phyloP scores from a whole-genome alignment of 495 filamentous ascomycete genomes.

The Xylaria grammica region DNA sequence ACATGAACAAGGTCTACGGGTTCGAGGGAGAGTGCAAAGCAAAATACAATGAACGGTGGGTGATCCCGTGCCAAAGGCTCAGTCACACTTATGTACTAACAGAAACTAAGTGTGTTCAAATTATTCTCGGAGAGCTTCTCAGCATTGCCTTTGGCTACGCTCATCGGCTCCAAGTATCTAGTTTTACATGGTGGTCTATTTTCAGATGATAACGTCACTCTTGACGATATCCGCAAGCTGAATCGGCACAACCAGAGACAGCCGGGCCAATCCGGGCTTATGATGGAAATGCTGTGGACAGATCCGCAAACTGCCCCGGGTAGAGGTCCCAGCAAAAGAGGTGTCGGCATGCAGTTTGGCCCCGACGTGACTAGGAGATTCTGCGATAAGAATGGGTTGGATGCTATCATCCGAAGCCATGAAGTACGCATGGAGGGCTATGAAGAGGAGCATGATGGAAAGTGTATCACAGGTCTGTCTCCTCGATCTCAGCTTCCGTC shows the following conservation, averaged over 20 bases:
- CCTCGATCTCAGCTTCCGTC: background rate
- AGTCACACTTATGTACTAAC: slow-evolving; percentile 27
- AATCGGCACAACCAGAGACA: slow-evolving; percentile 91
- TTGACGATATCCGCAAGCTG: slow-evolving; percentile 93
- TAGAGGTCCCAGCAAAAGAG: slow-evolving; percentile 92
- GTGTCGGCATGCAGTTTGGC: slow-evolving; percentile 94
- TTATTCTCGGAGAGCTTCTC: slow-evolving; percentile 99
- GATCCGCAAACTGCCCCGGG: slow-evolving; percentile 88
- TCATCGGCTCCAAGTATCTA: slow-evolving; percentile 90
- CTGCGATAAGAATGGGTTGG: slow-evolving; percentile 92
- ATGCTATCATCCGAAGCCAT: slow-evolving; percentile 94
- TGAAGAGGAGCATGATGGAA: slow-evolving; percentile 95
- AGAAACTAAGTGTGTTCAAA: slow-evolving; percentile 72
- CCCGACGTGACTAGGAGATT: slow-evolving; percentile 97
- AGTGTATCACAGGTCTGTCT: slow-evolving; percentile 84
- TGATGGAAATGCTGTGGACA: slow-evolving; percentile 99
- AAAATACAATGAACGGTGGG: slow-evolving; percentile 88
- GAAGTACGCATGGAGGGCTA: slow-evolving; percentile 98
- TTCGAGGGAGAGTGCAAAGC: slow-evolving; percentile 98
- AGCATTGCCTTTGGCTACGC: slow-evolving; percentile 86
- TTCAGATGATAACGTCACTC: slow-evolving; percentile 90
- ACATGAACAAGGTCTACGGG: slow-evolving; percentile 99
- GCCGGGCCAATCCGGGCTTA: slow-evolving; percentile 92
- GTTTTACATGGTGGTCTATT: slow-evolving; percentile 96
- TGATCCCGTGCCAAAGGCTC: background rate